Conservation (phyloP, 2,329 filamentous ascomycete species). For the Fonsecaea multimorphosa region DNA sequence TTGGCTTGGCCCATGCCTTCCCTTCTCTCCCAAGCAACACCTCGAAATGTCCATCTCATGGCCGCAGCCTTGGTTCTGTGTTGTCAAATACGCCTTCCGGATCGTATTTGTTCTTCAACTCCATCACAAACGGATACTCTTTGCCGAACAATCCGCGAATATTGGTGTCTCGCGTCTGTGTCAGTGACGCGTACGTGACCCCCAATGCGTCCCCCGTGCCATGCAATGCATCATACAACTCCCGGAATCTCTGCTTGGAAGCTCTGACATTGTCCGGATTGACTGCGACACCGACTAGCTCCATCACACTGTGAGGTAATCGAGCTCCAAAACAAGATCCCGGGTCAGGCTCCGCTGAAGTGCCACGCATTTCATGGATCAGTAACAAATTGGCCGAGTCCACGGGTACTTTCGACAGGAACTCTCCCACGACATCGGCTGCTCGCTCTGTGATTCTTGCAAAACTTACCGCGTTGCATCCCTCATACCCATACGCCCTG, state of each 20-base stretch:
- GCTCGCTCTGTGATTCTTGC: constrained; percentile 1
- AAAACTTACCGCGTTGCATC: constrained; percentile 10
- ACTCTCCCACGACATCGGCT: constrained; percentile 14
- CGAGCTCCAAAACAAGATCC: constrained; percentile 16
- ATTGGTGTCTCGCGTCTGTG: constrained; percentile 15
- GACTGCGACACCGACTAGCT: constrained; percentile 5
- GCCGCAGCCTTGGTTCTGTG: constrained; percentile 14
- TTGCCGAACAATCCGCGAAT: constrained; percentile 10
- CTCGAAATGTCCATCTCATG: not conserved
- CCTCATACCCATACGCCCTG: constrained; percentile 1
- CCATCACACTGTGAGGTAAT: constrained; percentile 7
- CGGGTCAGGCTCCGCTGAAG: constrained; percentile 13
- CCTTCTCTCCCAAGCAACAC: not conserved
- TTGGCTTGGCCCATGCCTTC: no score
- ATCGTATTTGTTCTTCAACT: constrained; percentile 20
- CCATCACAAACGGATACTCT: constrained; percentile 16
- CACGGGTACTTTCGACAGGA: constrained; percentile 2
- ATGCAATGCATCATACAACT: constrained; percentile 9
- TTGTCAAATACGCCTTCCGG: constrained; percentile 15
- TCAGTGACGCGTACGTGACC: constrained; percentile 14
- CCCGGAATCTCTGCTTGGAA: constrained; percentile 2
- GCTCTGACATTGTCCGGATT: not conserved
- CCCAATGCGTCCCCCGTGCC: constrained; percentile 10
- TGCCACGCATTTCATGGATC: constrained; percentile 16
- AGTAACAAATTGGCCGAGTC: constrained; percentile 14